phyloP scores from a whole-genome alignment of 805 yeast species.

The Yamadazyma tumulicola region DNA sequence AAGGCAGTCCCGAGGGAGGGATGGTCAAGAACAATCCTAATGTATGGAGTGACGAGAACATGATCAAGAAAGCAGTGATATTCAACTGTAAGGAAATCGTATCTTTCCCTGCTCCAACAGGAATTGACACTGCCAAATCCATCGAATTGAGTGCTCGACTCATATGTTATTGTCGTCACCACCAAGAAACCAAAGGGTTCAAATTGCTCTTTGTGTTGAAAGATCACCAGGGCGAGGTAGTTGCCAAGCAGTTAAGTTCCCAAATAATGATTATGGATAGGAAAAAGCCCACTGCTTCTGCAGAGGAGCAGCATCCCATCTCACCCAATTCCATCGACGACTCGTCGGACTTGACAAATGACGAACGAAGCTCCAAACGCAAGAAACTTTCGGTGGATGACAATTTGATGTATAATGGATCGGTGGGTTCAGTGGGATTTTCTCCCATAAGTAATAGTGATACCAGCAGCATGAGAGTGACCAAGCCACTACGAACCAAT shows the following conservation, averaged over 20 bases:
- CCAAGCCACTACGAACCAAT: slow-evolving; percentile 1
- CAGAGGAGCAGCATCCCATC: slow-evolving; percentile 32
- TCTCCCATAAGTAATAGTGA: slow-evolving; percentile 47
- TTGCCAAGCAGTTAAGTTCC: slow-evolving; percentile 69
- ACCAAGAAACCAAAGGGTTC: slow-evolving; percentile 84
- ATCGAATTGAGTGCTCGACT: slow-evolving; percentile 66
- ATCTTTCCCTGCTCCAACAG: slow-evolving; percentile 61
- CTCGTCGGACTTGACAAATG: slow-evolving; percentile 50
- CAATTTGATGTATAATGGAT: slow-evolving; percentile 38
- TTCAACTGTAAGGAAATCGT: slow-evolving; percentile 89
- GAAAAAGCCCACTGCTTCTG: slow-evolving; percentile 52
- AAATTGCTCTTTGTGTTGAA: slow-evolving; percentile 64
- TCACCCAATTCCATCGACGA: slow-evolving; percentile 65
- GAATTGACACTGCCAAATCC: slow-evolving; percentile 33
- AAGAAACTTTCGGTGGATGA: slow-evolving; percentile 49
- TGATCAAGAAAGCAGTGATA: slow-evolving; percentile 78
- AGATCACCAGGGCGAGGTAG: slow-evolving; percentile 54
- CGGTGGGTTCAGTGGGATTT: slow-evolving; percentile 32
- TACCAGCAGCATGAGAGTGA: slow-evolving; percentile 31
- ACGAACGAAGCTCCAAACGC: slow-evolving; percentile 43
- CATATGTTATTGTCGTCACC: slow-evolving; percentile 96
- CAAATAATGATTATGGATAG: slow-evolving; percentile 93
- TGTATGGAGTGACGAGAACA: slow-evolving; percentile 70
- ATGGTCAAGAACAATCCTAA: slow-evolving; percentile 53
- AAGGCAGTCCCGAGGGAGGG: slow-evolving; percentile 12